phyloP scores from a whole-genome alignment of 345 rosid genomes.

The Pistacia integerrima region DNA sequence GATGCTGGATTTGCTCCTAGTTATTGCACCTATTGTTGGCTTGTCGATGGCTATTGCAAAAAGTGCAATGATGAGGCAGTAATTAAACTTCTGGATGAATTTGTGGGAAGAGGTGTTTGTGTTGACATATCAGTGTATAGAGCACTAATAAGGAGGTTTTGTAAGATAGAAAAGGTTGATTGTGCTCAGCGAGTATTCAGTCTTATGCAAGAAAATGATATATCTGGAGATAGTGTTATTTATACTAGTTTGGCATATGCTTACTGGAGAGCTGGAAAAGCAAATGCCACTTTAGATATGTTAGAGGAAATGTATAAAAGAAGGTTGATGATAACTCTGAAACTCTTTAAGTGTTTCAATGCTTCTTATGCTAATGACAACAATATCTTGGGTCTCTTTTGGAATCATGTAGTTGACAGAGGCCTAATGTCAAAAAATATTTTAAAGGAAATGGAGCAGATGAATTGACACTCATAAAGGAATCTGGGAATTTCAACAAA shows the following conservation, averaged over 20 bases:
- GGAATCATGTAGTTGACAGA: slow-evolving; percentile 70
- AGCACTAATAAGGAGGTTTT: slow-evolving; percentile 83
- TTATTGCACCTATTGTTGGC: slow-evolving; percentile 77
- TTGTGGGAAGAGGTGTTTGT: slow-evolving; percentile 54
- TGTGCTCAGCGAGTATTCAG: slow-evolving; percentile 51
- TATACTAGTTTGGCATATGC: slow-evolving; percentile 69
- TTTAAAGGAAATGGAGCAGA: slow-evolving; percentile 48
- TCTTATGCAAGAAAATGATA: slow-evolving; percentile 68
- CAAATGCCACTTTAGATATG: slow-evolving; percentile 46
- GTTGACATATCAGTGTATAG: slow-evolving; percentile 68
- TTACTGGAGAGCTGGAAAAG: slow-evolving; percentile 78
- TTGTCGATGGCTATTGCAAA: slow-evolving; percentile 69
- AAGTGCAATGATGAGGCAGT: slow-evolving; percentile 53
- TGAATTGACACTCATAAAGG: background rate
- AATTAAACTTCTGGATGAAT: slow-evolving; percentile 56
- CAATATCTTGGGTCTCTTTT: slow-evolving; percentile 56
- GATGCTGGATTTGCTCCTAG: slow-evolving; percentile 77
- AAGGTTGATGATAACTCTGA: slow-evolving; percentile 72
- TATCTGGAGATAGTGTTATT: slow-evolving; percentile 71
- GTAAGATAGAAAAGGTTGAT: slow-evolving; percentile 66
- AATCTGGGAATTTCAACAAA: background rate
- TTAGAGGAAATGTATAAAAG: slow-evolving; percentile 74
- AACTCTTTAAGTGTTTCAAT: slow-evolving; percentile 56
- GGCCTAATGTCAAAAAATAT: slow-evolving; percentile 65
- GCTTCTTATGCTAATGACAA: slow-evolving; percentile 65